Percentiles rank a stretch among this genome's conserved stretches.
phyloP scores from a whole-genome alignment of 148 eudicot species.

The Vaccinium corymbosum region DNA sequence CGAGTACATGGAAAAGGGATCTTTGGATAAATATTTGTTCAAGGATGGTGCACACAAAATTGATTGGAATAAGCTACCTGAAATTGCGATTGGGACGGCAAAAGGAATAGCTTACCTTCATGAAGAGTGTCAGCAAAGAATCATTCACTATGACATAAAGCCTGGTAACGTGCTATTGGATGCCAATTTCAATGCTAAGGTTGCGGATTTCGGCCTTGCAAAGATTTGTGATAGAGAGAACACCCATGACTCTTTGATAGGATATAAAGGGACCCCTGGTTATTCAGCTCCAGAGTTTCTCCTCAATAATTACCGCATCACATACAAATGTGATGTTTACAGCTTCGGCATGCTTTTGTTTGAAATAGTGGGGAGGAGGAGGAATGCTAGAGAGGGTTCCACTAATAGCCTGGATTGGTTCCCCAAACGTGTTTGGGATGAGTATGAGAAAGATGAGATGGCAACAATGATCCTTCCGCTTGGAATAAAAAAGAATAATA shows the following conservation, averaged over 20 bases:
- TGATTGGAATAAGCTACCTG: conserved; percentile 9
- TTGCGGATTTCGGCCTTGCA: conserved; percentile 15
- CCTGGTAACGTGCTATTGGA: not conserved
- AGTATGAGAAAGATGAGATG: not conserved
- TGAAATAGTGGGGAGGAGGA: conserved; percentile 15
- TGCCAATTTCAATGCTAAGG: not conserved
- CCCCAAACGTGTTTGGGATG: not conserved
- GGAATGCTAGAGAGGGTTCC: not conserved
- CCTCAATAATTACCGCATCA: too few relatives aligned
- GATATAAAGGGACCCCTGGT: not conserved
- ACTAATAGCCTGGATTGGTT: conserved; percentile 2
- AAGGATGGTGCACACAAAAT: not conserved
- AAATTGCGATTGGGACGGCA: not conserved
- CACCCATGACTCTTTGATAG: not conserved
- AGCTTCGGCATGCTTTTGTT: not conserved
- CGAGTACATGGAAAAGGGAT: not conserved
- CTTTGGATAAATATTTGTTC: conserved; percentile 5
- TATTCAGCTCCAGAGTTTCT: too few relatives aligned
- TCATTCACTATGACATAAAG: conserved; percentile 16
- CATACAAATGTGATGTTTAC: too few relatives aligned
- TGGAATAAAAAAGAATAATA: not conserved
- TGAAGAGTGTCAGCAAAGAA: conserved; percentile 4
- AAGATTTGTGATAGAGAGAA: not conserved
- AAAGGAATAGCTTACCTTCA: conserved; percentile 9
- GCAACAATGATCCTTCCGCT: not conserved